These are phyloP conservation scores for Lasiosphaeris hirsuta DNA, from an alignment of 495 filamentous ascomycete genomes.

Conservation along the genomic window DNA sequence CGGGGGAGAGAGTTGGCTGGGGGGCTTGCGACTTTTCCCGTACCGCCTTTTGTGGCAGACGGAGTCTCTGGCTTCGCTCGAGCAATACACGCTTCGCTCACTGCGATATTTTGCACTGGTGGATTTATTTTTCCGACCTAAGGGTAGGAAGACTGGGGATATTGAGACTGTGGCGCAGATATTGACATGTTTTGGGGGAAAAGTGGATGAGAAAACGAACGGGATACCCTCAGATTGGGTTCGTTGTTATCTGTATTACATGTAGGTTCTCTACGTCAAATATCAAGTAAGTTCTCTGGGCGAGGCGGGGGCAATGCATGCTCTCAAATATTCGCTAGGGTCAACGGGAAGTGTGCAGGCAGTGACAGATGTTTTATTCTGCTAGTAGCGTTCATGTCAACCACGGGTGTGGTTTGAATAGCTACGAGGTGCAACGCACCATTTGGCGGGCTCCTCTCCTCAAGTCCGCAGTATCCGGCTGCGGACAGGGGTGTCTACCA, in stretches of 20 bases:
- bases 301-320: background rate
- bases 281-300: constrained; percentile 3
- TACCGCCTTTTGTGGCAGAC: too few species aligned
- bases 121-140: background rate
- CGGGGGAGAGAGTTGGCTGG: background rate
- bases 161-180: constrained; percentile 3
- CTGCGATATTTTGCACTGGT: background rate
- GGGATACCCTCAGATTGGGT: constrained; percentile 6
- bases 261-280: constrained; percentile 13
- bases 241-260: constrained; percentile 13
- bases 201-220: background rate
- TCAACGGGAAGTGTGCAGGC: too few species aligned
- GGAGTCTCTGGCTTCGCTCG: too few species aligned
- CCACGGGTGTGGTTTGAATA: too few species aligned
- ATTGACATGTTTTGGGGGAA: background rate
- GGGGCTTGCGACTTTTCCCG: background rate
- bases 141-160: background rate
- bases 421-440: too few species aligned
- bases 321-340: background rate
- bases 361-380: too few species aligned
- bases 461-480: background rate
- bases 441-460: too few species aligned
- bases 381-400: too few species aligned
- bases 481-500: background rate
- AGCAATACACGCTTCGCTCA: background rate